phyloP scores from a whole-genome alignment of 139 green algal species.

The Chlorella sp. region DNA sequence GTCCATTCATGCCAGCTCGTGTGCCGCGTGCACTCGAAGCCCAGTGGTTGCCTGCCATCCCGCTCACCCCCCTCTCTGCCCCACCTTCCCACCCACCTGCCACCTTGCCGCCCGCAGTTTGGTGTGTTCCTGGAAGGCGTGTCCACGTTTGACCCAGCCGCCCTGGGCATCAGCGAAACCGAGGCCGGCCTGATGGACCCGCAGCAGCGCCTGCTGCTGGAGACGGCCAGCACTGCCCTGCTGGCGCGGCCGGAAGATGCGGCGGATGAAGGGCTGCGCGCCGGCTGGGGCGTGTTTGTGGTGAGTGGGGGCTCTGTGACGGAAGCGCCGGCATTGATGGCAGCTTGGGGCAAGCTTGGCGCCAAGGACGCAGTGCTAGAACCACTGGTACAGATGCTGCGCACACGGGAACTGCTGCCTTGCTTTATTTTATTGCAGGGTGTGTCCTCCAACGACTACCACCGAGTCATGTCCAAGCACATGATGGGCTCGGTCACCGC shows the following conservation, averaged over 20 bases:
- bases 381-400: no score
- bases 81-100: neutral
- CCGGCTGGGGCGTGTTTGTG: conserved; percentile 52
- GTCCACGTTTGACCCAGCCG: conserved; percentile 60
- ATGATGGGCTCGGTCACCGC: conserved; percentile 49
- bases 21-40: no score
- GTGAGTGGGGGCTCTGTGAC: neutral
- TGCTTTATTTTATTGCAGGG: no score
- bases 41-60: no score
- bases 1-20: no score
- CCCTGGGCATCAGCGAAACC: conserved; percentile 37
- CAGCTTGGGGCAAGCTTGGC: no score
- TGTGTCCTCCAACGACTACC: conserved; percentile 47
- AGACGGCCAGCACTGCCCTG: conserved; percentile 49
- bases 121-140: conserved; percentile 63
- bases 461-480: conserved; percentile 26
- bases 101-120: conserved; percentile 49
- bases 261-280: conserved; percentile 33
- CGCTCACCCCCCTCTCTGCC: no score
- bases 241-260: neutral
- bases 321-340: no score
- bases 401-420: no score
- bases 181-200: conserved; percentile 81
- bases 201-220: conserved; percentile 82
- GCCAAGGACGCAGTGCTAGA: no score